Evolutionary conservation across 345 rosid species (phyloP), one percentile per base, ranked within the genome.

Genomic region (Citrus unshiu): DNA sequence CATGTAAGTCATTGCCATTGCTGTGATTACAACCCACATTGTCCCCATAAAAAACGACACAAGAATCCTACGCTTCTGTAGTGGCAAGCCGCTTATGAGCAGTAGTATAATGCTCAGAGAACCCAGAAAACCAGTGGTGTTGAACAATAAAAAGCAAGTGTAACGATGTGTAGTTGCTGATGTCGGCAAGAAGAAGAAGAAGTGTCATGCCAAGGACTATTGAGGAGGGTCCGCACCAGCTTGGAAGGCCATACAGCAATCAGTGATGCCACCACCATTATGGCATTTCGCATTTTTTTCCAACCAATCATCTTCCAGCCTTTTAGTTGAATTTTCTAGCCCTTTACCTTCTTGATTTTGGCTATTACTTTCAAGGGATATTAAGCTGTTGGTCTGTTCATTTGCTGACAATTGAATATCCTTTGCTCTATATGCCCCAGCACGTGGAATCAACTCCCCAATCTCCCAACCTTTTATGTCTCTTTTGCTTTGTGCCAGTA

Each of bases 211-310:
- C 77, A 82, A 68, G 69, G 30, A 57, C 85, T 79, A 3, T 77
- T 77, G 81, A 1, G 83, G 87, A 13, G 87, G 87, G 1, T 72
- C 62, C n/a, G 73, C 22, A 0, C 69, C 74, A 9, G 78, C 87
- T 70, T 81, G 87, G 73, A 84, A 84, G 0, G 29, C 29, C 29
- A 29, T 29, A 2, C 29, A 29, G 29, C 29, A 29, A 29, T 29
- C 29, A 29, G 29, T 29, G 29, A 29, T 29, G 29, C 29, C 29
- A 29, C 29, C 29, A 29, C 29, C 29, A 29, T 29, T 29, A 29
- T 29, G 29, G 29, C 29, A 29, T 29, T 29, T 29, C 29, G 29
- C 29, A 29, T 29, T 29, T 29, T 29, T 29, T 29, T 29, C 29
- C 29, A 29, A 29, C 29, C 29, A 29, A 29, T 29, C 29, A 29